Conservation (phyloP, 2,329 filamentous ascomycete species). For the Penicillium carneum region DNA sequence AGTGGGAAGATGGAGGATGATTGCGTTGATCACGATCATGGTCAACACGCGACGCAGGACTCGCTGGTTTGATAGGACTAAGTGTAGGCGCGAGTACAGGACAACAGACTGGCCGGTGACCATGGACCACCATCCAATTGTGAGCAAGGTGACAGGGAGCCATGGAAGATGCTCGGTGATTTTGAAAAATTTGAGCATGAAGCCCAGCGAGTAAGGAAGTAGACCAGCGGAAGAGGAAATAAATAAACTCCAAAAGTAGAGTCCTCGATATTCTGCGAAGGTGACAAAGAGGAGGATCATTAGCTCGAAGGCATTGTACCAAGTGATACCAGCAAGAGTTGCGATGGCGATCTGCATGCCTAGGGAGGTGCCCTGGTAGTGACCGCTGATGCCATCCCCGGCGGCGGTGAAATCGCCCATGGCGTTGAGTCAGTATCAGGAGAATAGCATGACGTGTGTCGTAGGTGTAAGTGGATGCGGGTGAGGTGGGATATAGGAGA, state of each 20-base stretch:
- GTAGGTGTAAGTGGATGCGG: not conserved
- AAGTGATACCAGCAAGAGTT: conserved; percentile 57
- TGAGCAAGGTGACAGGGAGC: conserved; percentile 54
- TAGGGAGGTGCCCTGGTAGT: conserved; percentile 45
- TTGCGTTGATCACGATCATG: conserved; percentile 57
- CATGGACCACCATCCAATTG: conserved; percentile 58
- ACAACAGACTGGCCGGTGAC: conserved; percentile 59
- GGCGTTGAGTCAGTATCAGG: conserved; percentile 22
- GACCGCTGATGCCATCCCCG: conserved; percentile 50
- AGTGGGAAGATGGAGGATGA: conserved; percentile 56
- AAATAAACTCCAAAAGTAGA: conserved; percentile 62
- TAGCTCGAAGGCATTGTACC: conserved; percentile 61
- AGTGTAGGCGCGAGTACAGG: conserved; percentile 59
- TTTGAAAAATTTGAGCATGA: conserved; percentile 58
- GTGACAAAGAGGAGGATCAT: conserved; percentile 58
- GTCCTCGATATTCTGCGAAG: conserved; percentile 55
- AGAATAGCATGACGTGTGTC: conserved; percentile 3
- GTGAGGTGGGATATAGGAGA: conserved; percentile 2
- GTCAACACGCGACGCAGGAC: conserved; percentile 52
- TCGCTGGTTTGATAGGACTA: conserved; percentile 52
- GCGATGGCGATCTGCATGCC: conserved; percentile 54
- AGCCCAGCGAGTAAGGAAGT: conserved; percentile 56
- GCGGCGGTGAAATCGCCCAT: conserved; percentile 39
- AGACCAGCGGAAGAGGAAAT: conserved; percentile 55
- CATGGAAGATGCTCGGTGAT: conserved; percentile 43